Evolutionary conservation across 768 basidiomycete genomes (phyloP), one percentile per base, ranked within the genome.

Genomic region (Psilocybe cyanescens): DNA sequence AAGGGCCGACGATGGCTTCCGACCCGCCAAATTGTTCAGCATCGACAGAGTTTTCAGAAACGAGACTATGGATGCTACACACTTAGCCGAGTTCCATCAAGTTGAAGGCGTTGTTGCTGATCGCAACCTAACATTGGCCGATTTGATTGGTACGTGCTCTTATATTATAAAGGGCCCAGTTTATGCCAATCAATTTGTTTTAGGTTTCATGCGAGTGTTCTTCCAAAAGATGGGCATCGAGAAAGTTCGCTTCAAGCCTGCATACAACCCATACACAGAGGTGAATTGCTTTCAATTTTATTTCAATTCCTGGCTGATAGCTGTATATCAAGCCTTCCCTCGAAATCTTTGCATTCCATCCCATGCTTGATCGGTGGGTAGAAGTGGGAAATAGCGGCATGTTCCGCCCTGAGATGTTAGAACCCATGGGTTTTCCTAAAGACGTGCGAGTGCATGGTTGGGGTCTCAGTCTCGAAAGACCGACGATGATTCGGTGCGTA

Each of bases 91-190:
- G 76, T 99, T 99, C 82, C 97, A 99, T 73, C 97, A 99, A 76
- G 97, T 99, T n/a, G 97, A 99, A 75, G 97, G 97, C 54, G 97
- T 99, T 49, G 95, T 99, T 29, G 97, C 97, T 8, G 97, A 99
- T 75, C 87, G 89, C 65, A 88, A 88, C 53, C 78, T 99, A 61
- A 99, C 97, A 1, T 80, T 99, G 29, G 97, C 95, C 16, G 95
- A 99, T 73, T 81, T 99, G 61, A 98, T 99, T 65, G 96, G 95
- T 94, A 65, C 49, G 83, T 56, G 37, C 9, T 33, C 41, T 24
- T 35, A 6, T 24, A 1, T 24, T 24, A 24, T 24, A 24, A 52
- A 12, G 37, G 14, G 47, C 12, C 58, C 30, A 51, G 39, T 49
- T 51, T 16, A 17, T 3, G 30, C 52, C 44, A 3, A 29, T 33